Conservation (phyloP, 257 asterid species). For the Plantago major region DNA sequence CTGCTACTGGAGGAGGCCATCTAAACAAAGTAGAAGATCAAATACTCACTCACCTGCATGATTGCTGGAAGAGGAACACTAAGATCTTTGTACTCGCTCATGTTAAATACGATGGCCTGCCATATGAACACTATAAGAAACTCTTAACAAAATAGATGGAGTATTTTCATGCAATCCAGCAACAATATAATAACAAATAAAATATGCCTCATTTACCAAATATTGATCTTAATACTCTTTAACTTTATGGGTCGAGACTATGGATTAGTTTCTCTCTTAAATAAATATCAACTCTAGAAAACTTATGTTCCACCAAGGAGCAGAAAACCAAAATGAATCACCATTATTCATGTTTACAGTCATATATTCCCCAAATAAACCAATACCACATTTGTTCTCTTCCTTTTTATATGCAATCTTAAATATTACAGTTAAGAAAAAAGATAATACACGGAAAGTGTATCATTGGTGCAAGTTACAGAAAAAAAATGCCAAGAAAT, state of each 20-base stretch:
- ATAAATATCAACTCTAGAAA: background rate
- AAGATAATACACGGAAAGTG: no score
- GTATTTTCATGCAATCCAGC: background rate
- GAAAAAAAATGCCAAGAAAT: no score
- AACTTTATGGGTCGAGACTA: background rate
- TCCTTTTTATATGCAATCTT: no score
- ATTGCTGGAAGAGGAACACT: slow-evolving; percentile 92
- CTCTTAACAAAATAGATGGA: slow-evolving; percentile 9
- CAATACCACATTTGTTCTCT: no score
- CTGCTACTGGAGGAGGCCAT: slow-evolving; percentile 13
- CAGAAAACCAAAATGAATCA: no score
- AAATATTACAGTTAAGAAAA: no score
- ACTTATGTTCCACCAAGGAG: background rate
- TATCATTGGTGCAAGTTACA: no score
- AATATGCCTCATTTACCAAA: slow-evolving; percentile 5
- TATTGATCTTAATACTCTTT: background rate
- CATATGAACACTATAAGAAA: slow-evolving; percentile 16
- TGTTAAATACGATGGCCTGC: slow-evolving; percentile 84
- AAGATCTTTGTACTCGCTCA: slow-evolving; percentile 71
- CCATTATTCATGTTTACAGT: no score
- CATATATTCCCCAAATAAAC: no score
- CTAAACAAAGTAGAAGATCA: slow-evolving; percentile 15
- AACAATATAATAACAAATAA: background rate
- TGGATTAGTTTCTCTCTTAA: background rate
- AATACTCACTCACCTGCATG: slow-evolving; percentile 59